Evolutionary conservation across 345 rosid genomes (phyloP), one percentile per base, ranked within the genome.

Genomic region (Sonneratia alba): DNA sequence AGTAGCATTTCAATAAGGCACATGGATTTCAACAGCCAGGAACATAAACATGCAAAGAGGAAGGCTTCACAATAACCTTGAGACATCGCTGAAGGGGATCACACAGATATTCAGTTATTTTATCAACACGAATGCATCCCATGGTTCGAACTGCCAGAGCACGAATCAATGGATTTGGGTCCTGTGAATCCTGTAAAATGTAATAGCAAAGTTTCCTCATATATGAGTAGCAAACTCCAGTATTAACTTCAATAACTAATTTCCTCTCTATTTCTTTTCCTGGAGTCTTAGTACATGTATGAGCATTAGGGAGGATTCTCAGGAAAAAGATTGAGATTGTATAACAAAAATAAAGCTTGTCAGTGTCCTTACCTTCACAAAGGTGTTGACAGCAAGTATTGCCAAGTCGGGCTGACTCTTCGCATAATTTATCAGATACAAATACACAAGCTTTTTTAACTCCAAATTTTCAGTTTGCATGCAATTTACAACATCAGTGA

Each of bases 71-170:
- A 49, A 75, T 69, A 79, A 96, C 99, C 99, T 96, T 96, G 71
- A 96, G 92, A 77, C 99, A 96, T 82, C 97, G 90, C 81, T 96
- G 99, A 77, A 96, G 99, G 69, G 99, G 97, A 83, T 96, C 99
- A 68, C 99, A 96, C 5, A 96, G 87, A 81, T 96, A 96, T 79
- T 96, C 99, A 6, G 99, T 96, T 71, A 96, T 96, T 88, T 96
- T 96, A 80, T 92, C 99, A 75, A 96, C 98, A 81, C 99, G 99
- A 78, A 96, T 96, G 85, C 99, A 96, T 19, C 99, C 99, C 99
- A 96, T 96, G 71, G 98, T 96, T 75, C 98, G 87, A 64, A 92
- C 98, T 78, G 99, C 99, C 82, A 96, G 80, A 78, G 99, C 99
- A 38, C 99, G 98, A 75, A 96, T 96, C 73, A 96, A 78, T 18